Percentiles rank a stretch among this genome's conserved stretches.
Evolutionary conservation across 202 grass and related monocot species (phyloP).

Genomic region (Zoysia matrella): DNA sequence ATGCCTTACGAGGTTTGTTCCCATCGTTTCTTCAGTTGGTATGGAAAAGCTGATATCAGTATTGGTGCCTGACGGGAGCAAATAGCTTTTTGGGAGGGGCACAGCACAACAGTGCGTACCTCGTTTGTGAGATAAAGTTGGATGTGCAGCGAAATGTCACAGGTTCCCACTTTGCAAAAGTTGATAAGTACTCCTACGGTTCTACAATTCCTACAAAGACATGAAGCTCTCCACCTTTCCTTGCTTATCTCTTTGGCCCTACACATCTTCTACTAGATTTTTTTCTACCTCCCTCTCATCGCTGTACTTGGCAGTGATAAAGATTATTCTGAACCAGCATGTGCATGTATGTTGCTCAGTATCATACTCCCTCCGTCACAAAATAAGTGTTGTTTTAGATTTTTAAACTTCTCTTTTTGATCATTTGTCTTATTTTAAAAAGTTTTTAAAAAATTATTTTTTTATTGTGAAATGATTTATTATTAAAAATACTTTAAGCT

Average conservation of each 20-base stretch:
- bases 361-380: background rate
- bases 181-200: slow-evolving; percentile 41
- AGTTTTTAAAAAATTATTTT: too few species aligned
- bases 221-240: slow-evolving; percentile 15
- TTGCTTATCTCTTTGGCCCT: slow-evolving; percentile 5
- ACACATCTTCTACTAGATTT: slow-evolving; percentile 32
- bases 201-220: slow-evolving; percentile 41
- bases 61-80: slow-evolving; percentile 32
- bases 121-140: slow-evolving; percentile 48
- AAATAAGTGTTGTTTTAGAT: too few species aligned
- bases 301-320: background rate
- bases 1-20: background rate
- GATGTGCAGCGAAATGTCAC: slow-evolving; percentile 29
- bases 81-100: slow-evolving; percentile 27
- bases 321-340: slow-evolving; percentile 17
- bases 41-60: slow-evolving; percentile 10
- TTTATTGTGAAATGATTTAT: too few species aligned
- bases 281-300: slow-evolving; percentile 2
- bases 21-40: background rate
- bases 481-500: too few species aligned
- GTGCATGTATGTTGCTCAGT: background rate
- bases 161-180: slow-evolving; percentile 47
- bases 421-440: too few species aligned
- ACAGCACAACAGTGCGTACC: slow-evolving; percentile 27
- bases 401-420: too few species aligned